These are phyloP conservation scores for Phaeotremella fagi DNA, from an alignment of 768 basidiomycete species.

Conservation along the genomic window DNA sequence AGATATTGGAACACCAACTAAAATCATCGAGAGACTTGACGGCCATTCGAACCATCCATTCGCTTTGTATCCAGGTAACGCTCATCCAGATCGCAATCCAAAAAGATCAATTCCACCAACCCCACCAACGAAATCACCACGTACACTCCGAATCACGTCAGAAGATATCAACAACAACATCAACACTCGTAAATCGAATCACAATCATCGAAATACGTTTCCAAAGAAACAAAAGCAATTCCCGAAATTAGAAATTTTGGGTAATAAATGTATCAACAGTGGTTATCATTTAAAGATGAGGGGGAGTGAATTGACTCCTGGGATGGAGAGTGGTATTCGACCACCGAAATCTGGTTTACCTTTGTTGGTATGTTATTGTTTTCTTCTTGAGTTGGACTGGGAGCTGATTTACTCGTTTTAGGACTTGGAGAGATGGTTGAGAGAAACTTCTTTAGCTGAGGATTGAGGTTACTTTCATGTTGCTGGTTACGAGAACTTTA, in stretches of 20 bases:
- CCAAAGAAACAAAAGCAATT: neutral
- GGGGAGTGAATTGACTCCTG: constrained; percentile 31
- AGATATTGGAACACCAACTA: neutral
- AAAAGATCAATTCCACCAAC: neutral
- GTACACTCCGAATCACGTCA: neutral
- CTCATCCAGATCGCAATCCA: neutral
- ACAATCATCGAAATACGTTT: neutral
- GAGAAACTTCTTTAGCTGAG: constrained; percentile 2
- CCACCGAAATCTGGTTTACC: constrained; percentile 29
- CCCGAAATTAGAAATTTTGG: neutral
- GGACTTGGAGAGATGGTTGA: constrained; percentile 10
- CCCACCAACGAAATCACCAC: neutral
- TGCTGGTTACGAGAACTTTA: too few species aligned
- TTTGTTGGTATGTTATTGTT: constrained; percentile 10
- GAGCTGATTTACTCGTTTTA: neutral
- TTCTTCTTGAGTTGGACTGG: neutral
- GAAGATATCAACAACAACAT: neutral
- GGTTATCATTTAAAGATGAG: too few species aligned
- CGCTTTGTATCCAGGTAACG: constrained; percentile 1
- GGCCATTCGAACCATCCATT: constrained; percentile 6
- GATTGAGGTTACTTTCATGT: neutral
- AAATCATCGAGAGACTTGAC: neutral
- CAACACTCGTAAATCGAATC: neutral
- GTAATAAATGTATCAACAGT: neutral
- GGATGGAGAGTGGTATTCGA: constrained; percentile 23